Percentiles rank a stretch among this genome's conserved stretches.
phyloP scores from a whole-genome alignment of 441 rosid species.

The Gossypium trilobum region DNA sequence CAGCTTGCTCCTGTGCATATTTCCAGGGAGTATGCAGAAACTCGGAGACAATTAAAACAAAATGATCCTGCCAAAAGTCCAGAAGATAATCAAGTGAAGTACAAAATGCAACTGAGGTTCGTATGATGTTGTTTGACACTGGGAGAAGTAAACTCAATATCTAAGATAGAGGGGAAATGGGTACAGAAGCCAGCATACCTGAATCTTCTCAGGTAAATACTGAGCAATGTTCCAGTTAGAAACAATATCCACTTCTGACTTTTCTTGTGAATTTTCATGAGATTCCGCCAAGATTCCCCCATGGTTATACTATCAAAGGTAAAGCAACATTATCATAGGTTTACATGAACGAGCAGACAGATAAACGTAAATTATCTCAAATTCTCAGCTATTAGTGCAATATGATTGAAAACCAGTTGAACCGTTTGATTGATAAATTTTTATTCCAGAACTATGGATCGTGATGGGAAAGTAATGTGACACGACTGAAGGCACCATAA shows the following conservation, averaged over 20 bases:
- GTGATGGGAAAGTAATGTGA: not conserved
- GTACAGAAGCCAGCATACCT: conserved; percentile 32
- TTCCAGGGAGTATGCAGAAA: conserved; percentile 86
- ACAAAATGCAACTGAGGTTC: conserved; percentile 14
- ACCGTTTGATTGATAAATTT: not conserved
- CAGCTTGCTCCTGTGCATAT: conserved; percentile 50
- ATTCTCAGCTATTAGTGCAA: not conserved
- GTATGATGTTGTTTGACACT: not conserved
- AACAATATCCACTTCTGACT: conserved; percentile 62
- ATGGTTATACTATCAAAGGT: conserved; percentile 54
- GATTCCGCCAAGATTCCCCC: conserved; percentile 71
- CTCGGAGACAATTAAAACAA: conserved; percentile 70
- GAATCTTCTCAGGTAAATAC: conserved; percentile 68
- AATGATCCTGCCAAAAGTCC: conserved; percentile 62
- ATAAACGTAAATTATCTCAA: not conserved
- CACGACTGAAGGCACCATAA: not conserved
- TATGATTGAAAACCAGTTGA: not conserved
- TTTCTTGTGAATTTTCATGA: conserved; percentile 43
- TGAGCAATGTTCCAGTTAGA: conserved; percentile 86
- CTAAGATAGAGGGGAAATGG: not conserved
- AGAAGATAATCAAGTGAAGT: conserved; percentile 15
- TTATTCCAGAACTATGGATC: not conserved
- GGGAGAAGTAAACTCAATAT: not conserved
- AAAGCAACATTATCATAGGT: conserved; percentile 14
- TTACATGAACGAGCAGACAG: conserved; percentile 1